These are phyloP conservation scores for Conticribra weissflogii DNA, from an alignment of 108 stramenopile species.

Conservation along the genomic window DNA sequence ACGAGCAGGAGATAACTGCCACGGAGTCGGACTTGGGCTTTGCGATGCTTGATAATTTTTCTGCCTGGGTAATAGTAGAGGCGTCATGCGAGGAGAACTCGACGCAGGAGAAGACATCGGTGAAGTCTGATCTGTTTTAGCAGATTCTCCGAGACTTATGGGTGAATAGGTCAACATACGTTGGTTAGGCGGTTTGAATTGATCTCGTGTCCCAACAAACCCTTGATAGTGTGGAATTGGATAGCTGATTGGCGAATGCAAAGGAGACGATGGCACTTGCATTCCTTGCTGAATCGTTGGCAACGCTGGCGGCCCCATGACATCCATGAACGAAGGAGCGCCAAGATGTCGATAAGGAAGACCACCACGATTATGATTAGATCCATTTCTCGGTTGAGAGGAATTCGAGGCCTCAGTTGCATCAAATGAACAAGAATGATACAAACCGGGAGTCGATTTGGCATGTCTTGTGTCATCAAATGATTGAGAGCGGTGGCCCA, in stretches of 20 bases:
- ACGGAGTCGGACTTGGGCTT: slow-evolving; percentile 33
- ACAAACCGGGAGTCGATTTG: slow-evolving; percentile 10
- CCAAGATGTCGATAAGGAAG: slow-evolving; percentile 29
- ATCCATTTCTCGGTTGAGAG: no score
- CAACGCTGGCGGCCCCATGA: not conserved
- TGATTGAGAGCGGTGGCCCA: slow-evolving; percentile 23
- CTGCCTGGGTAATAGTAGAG: slow-evolving; percentile 13
- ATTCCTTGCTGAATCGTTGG: slow-evolving; percentile 34
- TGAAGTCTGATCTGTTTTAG: slow-evolving; percentile 41
- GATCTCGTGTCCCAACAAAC: slow-evolving; percentile 5
- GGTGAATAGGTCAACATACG: slow-evolving; percentile 26
- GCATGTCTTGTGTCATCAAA: slow-evolving; percentile 4
- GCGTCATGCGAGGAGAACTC: slow-evolving; percentile 44
- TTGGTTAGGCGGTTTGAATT: slow-evolving; percentile 6
- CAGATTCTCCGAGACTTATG: slow-evolving; percentile 39
- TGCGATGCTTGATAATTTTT: not conserved
- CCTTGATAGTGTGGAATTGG: slow-evolving; percentile 13
- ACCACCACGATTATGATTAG: no score
- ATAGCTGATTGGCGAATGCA: slow-evolving; percentile 28
- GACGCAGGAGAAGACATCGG: slow-evolving; percentile 43
- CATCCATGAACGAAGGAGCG: slow-evolving; percentile 9
- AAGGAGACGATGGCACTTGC: slow-evolving; percentile 21
- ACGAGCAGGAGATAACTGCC: slow-evolving; percentile 30
- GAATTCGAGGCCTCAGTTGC: no score
- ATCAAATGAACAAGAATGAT: slow-evolving; percentile 12